phyloP scores from a whole-genome alignment of 1,284 basidiomycete species.

The Puccinia novopanici region DNA sequence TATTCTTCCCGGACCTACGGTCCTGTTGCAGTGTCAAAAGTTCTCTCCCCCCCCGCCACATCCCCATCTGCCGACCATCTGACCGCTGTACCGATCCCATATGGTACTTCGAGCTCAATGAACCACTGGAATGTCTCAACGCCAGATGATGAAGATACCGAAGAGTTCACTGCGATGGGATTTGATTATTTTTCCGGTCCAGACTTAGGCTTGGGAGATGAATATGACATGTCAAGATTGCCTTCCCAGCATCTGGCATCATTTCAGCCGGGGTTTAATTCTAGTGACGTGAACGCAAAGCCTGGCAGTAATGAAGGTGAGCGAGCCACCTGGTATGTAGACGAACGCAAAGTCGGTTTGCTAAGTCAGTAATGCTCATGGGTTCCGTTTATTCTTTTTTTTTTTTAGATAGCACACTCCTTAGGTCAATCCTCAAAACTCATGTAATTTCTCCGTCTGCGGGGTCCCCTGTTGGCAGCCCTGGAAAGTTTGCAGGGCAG shows the following conservation, averaged over 20 bases:
- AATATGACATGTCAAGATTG: constrained; percentile 37
- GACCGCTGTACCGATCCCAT: constrained; percentile 12
- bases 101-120: constrained; percentile 31
- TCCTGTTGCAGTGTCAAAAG: constrained; percentile 35
- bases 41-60: constrained; percentile 14
- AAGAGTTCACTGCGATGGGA: constrained; percentile 51
- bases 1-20: constrained; percentile 51
- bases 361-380: constrained; percentile 41
- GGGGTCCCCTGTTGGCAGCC: not conserved
- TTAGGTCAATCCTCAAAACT: constrained; percentile 32
- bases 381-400: too few relatives aligned
- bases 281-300: constrained; percentile 15
- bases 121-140: constrained; percentile 28
- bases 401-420: constrained; percentile 34
- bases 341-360: constrained; percentile 27
- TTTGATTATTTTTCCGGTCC: constrained; percentile 51
- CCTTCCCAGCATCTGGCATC: constrained; percentile 37
- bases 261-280: constrained; percentile 34
- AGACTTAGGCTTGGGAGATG: constrained; percentile 42
- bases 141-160: constrained; percentile 49
- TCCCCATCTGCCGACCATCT: constrained; percentile 19
- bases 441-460: constrained; percentile 6
- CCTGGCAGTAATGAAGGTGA: constrained; percentile 45
- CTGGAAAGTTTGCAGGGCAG: constrained; percentile 24
- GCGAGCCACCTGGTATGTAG: constrained; percentile 36